These are phyloP conservation scores for Collybia mongolica DNA, from an alignment of 768 basidiomycete species.

Conservation along the genomic window DNA sequence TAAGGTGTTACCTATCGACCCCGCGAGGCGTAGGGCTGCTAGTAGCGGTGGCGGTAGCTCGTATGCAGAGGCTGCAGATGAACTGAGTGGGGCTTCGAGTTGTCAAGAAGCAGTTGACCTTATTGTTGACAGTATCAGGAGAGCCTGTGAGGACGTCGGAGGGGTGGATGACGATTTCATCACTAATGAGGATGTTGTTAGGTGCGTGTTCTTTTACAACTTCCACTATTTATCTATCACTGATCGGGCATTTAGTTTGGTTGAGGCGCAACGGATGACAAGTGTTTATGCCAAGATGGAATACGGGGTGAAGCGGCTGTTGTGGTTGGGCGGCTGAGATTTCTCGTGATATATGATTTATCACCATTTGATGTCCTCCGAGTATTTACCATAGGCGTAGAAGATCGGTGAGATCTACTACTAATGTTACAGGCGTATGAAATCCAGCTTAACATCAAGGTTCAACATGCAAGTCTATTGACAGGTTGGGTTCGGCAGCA, in stretches of 20 bases:
- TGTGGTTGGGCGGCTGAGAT: slow-evolving; percentile 77
- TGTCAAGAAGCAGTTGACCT: slow-evolving; percentile 78
- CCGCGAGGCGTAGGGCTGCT: slow-evolving; percentile 46
- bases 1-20: slow-evolving; percentile 77
- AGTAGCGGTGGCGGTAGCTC: slow-evolving; percentile 39
- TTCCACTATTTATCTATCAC: slow-evolving; percentile 5
- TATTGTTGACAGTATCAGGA: slow-evolving; percentile 68
- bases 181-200: slow-evolving; percentile 71
- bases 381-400: too few species aligned
- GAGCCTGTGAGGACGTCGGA: slow-evolving; percentile 67
- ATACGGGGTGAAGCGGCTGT: slow-evolving; percentile 84
- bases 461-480: too few species aligned
- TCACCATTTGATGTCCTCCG: not conserved
- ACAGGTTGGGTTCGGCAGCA: too few species aligned
- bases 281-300: slow-evolving; percentile 91
- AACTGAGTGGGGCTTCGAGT: slow-evolving; percentile 56
- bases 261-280: slow-evolving; percentile 83
- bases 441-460: too few species aligned
- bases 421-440: too few species aligned
- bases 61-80: slow-evolving; percentile 59
- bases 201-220: slow-evolving; percentile 43
- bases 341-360: not conserved
- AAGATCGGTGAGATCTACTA: too few species aligned
- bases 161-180: slow-evolving; percentile 49
- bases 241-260: slow-evolving; percentile 45